A percentile compares a stretch with the other conserved stretches of the same genome.
These are phyloP conservation scores for Clavariopsis aquatica DNA, from an alignment of 495 filamentous ascomycete genomes.

Conservation along the genomic window DNA sequence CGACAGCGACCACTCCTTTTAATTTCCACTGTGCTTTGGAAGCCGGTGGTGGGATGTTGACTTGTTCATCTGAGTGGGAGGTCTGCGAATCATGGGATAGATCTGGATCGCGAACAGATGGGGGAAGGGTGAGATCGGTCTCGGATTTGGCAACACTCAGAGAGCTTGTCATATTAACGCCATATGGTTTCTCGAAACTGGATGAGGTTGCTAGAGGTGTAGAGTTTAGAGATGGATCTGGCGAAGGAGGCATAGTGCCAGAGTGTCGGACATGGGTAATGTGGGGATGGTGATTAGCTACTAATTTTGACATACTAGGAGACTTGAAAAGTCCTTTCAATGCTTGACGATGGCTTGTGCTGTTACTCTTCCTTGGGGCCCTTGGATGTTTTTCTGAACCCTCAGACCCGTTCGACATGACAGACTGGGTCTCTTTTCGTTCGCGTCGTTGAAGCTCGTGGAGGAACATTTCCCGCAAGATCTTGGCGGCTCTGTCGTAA, in stretches of 20 bases:
- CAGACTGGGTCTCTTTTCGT: slow-evolving; percentile 41
- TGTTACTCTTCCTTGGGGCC: slow-evolving; percentile 46
- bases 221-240: slow-evolving; percentile 49
- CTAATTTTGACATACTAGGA: slow-evolving; percentile 60
- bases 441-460: slow-evolving; percentile 65
- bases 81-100: background rate
- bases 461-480: slow-evolving; percentile 83
- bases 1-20: slow-evolving; percentile 97
- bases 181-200: slow-evolving; percentile 48
- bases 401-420: slow-evolving; percentile 14
- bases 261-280: slow-evolving; percentile 32
- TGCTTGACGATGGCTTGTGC: slow-evolving; percentile 45
- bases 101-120: slow-evolving; percentile 22
- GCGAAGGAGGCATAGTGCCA: slow-evolving; percentile 36
- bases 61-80: slow-evolving; percentile 40
- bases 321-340: slow-evolving; percentile 59
- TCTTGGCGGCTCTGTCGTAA: slow-evolving; percentile 85
- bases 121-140: slow-evolving; percentile 21
- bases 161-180: slow-evolving; percentile 6
- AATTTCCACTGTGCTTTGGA: slow-evolving; percentile 96
- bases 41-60: slow-evolving; percentile 69
- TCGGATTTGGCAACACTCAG: slow-evolving; percentile 29
- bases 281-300: slow-evolving; percentile 53
- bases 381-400: slow-evolving; percentile 18
- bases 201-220: slow-evolving; percentile 56